Evolutionary conservation across 1,284 basidiomycete genomes (phyloP), one percentile per base, ranked within the genome.

Genomic region (Blastosporella zonata): DNA sequence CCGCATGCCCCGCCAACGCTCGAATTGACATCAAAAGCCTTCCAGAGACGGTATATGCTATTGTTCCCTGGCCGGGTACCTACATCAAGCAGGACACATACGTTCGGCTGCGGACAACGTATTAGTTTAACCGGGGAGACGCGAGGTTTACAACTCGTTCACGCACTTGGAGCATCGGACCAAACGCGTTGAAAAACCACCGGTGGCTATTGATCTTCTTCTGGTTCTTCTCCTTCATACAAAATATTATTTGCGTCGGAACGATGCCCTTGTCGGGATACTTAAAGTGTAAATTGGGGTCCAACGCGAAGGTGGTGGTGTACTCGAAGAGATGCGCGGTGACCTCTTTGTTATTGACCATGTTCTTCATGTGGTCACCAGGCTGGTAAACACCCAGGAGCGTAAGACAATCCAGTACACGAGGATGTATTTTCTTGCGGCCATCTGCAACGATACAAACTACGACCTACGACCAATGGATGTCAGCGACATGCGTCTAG

Each of bases 381-480:
- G 78, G 78, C 61, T 90, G 88, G 59, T 88, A 90, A 33, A 89
- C 84, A 9, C 89, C 88, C 5, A 91, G 75, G 6, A 88, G 75
- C 2, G 87, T 85, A n/a, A 90, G 77, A 61, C 92, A 95, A 67
- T 97, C 95, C 6, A 98, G 79, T 0, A 98, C 93, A 4, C 95
- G 85, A 5, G 95, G 93, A 64, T 97, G 91, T 23, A 97, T 76
- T 57, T 92, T 90, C 64, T 88, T 90, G 20, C 97, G 84, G 0
- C 96, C 97, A 62, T 99, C 96, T 0, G 94, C 89, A 28, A 99
- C 88, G 56, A 99, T 97, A 63, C 91, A 95, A 2, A 97, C 90
- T 2, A 97, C 93, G 15, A 97, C 87, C 90, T 94, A 31, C 3
- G 20, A 34, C 41, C 50, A 12, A 49, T 25, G 43, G 20, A 17